A percentile compares a stretch with the other conserved stretches of the same genome.
These are phyloP conservation scores for Zygosaccharomyces pseudorouxii DNA, from an alignment of 805 yeast genomes.

Conservation along the genomic window DNA sequence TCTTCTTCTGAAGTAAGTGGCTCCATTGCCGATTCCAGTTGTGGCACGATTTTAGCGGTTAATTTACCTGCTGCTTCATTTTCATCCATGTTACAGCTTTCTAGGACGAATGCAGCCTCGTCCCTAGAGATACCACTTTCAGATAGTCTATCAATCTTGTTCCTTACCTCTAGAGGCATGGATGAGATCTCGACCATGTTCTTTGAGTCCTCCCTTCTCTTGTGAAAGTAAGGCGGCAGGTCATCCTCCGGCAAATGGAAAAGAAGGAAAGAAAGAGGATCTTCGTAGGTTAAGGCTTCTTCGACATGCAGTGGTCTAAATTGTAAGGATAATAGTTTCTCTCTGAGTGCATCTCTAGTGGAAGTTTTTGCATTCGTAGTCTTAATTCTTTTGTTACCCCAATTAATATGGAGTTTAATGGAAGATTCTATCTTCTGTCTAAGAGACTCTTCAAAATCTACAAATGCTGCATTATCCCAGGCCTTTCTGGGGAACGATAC, in stretches of 20 bases:
- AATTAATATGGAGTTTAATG: slow-evolving; percentile 51
- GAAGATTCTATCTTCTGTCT: slow-evolving; percentile 60
- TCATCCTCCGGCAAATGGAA: slow-evolving; percentile 95
- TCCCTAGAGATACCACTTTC: slow-evolving; percentile 69
- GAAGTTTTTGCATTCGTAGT: slow-evolving; percentile 5
- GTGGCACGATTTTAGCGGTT: slow-evolving; percentile 37
- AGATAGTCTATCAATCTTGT: slow-evolving; percentile 50
- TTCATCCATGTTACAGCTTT: slow-evolving; percentile 43
- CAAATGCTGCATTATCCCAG: slow-evolving; percentile 66
- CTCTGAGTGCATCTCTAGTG: slow-evolving; percentile 22
- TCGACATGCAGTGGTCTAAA: slow-evolving; percentile 64
- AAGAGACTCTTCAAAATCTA: slow-evolving; percentile 62
- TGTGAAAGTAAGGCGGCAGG: slow-evolving; percentile 61
- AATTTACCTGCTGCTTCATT: slow-evolving; percentile 46
- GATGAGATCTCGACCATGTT: slow-evolving; percentile 47
- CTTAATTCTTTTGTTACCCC: slow-evolving; percentile 37
- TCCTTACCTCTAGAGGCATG: slow-evolving; percentile 43
- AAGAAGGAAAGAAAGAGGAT: slow-evolving; percentile 49
- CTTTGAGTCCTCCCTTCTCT: slow-evolving; percentile 52
- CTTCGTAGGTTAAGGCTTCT: slow-evolving; percentile 63
- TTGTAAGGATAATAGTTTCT: slow-evolving; percentile 46
- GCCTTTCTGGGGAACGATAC: slow-evolving; percentile 45
- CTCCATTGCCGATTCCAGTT: slow-evolving; percentile 12
- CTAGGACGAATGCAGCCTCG: slow-evolving; percentile 50
- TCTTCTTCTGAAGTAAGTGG: slow-evolving; percentile 22